phyloP scores from a whole-genome alignment of 306 rosid genomes.

The Lotus japonicus region DNA sequence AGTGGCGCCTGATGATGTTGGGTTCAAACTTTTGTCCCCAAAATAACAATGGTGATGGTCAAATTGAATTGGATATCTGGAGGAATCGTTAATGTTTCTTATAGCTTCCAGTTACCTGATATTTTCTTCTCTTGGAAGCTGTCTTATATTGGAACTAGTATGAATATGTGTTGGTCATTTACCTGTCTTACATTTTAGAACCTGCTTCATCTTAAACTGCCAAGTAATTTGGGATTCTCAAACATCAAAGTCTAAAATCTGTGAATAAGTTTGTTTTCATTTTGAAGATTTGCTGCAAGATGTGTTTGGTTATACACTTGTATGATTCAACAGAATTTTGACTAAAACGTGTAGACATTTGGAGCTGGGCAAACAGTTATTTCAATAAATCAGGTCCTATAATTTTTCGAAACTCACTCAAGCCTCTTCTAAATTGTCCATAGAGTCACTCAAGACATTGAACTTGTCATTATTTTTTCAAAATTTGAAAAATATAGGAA shows the following conservation, averaged over 20 bases:
- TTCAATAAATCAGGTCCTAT: too few species aligned
- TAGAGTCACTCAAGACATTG: too few species aligned
- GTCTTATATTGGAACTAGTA: constrained; percentile 29
- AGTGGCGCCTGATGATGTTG: constrained; percentile 52
- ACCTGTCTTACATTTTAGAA: constrained; percentile 4
- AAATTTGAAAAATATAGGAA: too few species aligned
- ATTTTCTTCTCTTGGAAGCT: constrained; percentile 27
- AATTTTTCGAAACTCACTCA: too few species aligned
- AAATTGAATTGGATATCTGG: constrained; percentile 34
- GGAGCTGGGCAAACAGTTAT: too few species aligned
- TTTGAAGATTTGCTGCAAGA: neutral
- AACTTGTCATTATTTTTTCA: too few species aligned
- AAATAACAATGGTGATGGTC: constrained; percentile 39
- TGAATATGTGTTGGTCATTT: constrained; percentile 18
- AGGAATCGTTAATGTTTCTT: constrained; percentile 20
- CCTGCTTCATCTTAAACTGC: constrained; percentile 1
- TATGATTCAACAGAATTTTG: too few species aligned
- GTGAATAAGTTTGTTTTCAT: constrained; percentile 10
- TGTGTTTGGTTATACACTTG: neutral
- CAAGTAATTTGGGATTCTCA: neutral
- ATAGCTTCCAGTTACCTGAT: constrained; percentile 32
- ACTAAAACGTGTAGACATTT: too few species aligned
- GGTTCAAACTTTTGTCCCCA: constrained; percentile 23
- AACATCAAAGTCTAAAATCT: neutral
- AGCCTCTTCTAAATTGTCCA: too few species aligned